Base-by-base conservation (phyloP, 139 green algal genomes). In the Pseudopediastrum boryanum region DNA sequence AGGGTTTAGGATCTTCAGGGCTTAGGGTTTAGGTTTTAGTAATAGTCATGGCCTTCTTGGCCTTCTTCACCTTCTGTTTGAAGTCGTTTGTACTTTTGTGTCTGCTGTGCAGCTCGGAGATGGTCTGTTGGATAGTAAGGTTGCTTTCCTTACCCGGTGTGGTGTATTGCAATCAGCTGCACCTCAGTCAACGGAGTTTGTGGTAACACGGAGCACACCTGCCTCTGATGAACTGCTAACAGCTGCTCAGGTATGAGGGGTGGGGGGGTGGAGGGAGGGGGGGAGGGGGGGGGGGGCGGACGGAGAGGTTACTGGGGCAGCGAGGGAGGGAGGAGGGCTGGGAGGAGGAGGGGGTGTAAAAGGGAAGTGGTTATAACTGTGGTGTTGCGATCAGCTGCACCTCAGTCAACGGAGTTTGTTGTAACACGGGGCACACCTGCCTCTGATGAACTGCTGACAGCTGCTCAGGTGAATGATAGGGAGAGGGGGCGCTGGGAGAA, bases 371-470 rank as follows among this genome's bases (percentile, higher is more conserved):
- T n/a, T n/a, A n/a, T n/a, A n/a, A n/a, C n/a, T 39, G 65, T 39
- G 10, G 7, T 33, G 65, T 29, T 58, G 65, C 61, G 25, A 35
- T 16, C 61, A 13, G 54, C 54, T 8, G 54, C 54, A 27, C 54
- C 54, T 8, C n/a, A 13, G 54, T 25, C 7, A 7, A 64, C 54
- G 8, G 54, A 64, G 61, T 70, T 70, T 7, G 61, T 43, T 31
- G 61, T 35, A 7, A 43, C 61, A 35, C n/a, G n/a, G n/a, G n/a
- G n/a, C n/a, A n/a, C n/a, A n/a, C n/a, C n/a, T n/a, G n/a, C n/a
- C n/a, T 68, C 82, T 21, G 84, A 87, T 36, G 82, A 84, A 33
- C 79, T 89, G 41, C 61, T 83, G 2, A 89, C 80, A 0, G 64
- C 79, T 3, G 79, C 85, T 36, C 86, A 91, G 81, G 81, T 86